Evolutionary conservation across 2,329 filamentous ascomycete genomes (phyloP), one percentile per base, ranked within the genome.

Genomic region (Phaeosphaeriaceae sp.): DNA sequence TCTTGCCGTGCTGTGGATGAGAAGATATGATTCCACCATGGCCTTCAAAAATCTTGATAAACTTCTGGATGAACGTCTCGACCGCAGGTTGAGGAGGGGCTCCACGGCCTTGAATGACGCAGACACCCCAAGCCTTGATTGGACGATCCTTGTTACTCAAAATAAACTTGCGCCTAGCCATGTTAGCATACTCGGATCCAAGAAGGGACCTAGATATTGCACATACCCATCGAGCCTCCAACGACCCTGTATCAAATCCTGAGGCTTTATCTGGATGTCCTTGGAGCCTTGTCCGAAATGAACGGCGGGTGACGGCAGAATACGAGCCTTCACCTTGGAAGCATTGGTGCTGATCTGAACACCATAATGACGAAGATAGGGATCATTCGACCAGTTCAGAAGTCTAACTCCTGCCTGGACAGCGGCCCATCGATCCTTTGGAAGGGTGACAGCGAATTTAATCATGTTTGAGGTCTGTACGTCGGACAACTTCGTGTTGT

Each of bases 361-460:
- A 1, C 90, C 90, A 56, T 92, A 97, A 41, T 86, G 80, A 2
- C 77, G 77, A 1, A 97, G 79, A 40, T 88, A 87, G 0, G 81
- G 83, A 58, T 99, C 94, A 0, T 80, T 67, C 1, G 64, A 58
- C 85, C 90, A 94, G 8, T 85, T 77, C 0, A 93, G 79, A 57
- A 88, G 82, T 0, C 76, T 67, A 7, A 96, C 83, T 13, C 88
- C 88, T 3, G 82, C 70, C 40, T 85, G 76, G 60, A 97, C 92
- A 16, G 88, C 84, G 0, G 70, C 61, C 58, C 84, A 83, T n/a
- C 94, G 89, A 23, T 85, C 70, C 0, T 71, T 69, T 0, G 94
- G 94, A 1, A 87, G 82, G 5, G 88, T 90, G 4, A 96, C 93
- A 0, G 93, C 92, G 63, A 93, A 91, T 72, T 89, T 93, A 77